These are phyloP conservation scores for Lyophyllum shimeji DNA, from an alignment of 768 basidiomycete genomes.

Conservation along the genomic window DNA sequence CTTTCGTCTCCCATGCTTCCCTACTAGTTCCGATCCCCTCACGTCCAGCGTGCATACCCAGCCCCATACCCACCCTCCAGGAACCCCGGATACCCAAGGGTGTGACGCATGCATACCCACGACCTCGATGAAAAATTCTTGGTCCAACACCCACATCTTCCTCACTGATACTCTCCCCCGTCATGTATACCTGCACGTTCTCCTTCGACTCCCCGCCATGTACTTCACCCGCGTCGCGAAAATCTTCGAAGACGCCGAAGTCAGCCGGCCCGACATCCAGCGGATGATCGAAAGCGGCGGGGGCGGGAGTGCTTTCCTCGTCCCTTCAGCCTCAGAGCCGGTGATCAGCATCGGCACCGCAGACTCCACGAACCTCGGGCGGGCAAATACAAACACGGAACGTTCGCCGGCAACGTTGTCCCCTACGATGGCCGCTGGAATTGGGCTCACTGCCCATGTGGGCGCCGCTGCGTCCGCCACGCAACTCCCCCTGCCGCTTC, in stretches of 20 bases:
- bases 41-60: slow-evolving; percentile 6
- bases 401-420: slow-evolving; percentile 14
- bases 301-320: slow-evolving; percentile 11
- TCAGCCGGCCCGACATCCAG: slow-evolving; percentile 71
- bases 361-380: slow-evolving; percentile 7
- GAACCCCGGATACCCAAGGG: slow-evolving; percentile 3
- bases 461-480: slow-evolving; percentile 18
- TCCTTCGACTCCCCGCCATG: slow-evolving; percentile 73
- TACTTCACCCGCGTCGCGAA: slow-evolving; percentile 79
- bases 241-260: slow-evolving; percentile 76
- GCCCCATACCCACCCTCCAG: background rate
- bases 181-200: slow-evolving; percentile 26
- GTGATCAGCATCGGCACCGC: slow-evolving; percentile 6
- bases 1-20: slow-evolving; percentile 16
- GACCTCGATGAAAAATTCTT: slow-evolving; percentile 2
- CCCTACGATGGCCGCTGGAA: slow-evolving; percentile 24
- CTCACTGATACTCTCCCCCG: slow-evolving; percentile 37
- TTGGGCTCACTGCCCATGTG: slow-evolving; percentile 24
- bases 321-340: slow-evolving; percentile 11
- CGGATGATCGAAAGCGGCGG: slow-evolving; percentile 37
- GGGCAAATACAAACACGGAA: slow-evolving; percentile 1
- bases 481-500: slow-evolving; percentile 39
- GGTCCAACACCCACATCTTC: slow-evolving; percentile 11
- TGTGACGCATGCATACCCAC: slow-evolving; percentile 10
- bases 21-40: slow-evolving; percentile 1